Evolutionary conservation across 768 basidiomycete species (phyloP).

Genomic region (Mycena epipterygia): DNA sequence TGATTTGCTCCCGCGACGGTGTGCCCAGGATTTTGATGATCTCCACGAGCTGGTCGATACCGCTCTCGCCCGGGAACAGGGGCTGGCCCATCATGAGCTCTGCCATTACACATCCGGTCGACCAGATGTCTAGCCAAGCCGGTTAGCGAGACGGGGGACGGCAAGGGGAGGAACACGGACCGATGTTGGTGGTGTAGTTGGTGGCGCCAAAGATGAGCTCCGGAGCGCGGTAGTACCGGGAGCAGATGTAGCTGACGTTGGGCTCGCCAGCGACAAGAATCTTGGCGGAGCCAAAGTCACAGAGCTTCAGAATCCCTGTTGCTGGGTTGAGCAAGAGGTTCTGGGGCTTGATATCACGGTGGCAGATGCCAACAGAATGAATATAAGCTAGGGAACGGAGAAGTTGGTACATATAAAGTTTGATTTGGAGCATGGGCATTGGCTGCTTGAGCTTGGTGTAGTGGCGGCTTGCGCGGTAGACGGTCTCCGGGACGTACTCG

Average conservation of each 20-base stretch:
- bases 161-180: conserved; percentile 60
- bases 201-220: conserved; percentile 99
- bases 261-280: conserved; percentile 98
- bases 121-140: conserved; percentile 89
- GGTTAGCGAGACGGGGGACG: conserved; percentile 20
- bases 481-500: conserved; percentile 99
- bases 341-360: conserved; percentile 99
- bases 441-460: conserved; percentile 99
- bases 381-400: conserved; percentile 99
- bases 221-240: conserved; percentile 98
- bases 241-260: conserved; percentile 99
- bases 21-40: conserved; percentile 99
- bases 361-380: conserved; percentile 99
- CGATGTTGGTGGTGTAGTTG: conserved; percentile 99
- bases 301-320: conserved; percentile 96
- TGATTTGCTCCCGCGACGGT: conserved; percentile 98
- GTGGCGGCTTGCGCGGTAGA: conserved; percentile 98
- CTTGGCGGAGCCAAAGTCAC: conserved; percentile 99
- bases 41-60: conserved; percentile 99
- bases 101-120: conserved; percentile 99
- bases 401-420: conserved; percentile 99
- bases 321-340: conserved; percentile 97
- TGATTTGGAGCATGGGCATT: conserved; percentile 99
- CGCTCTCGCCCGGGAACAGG: conserved; percentile 98
- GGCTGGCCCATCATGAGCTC: conserved; percentile 99